These are phyloP conservation scores for Keithomyces neogunnii DNA, from an alignment of 2,329 filamentous ascomycete genomes.

Conservation along the genomic window DNA sequence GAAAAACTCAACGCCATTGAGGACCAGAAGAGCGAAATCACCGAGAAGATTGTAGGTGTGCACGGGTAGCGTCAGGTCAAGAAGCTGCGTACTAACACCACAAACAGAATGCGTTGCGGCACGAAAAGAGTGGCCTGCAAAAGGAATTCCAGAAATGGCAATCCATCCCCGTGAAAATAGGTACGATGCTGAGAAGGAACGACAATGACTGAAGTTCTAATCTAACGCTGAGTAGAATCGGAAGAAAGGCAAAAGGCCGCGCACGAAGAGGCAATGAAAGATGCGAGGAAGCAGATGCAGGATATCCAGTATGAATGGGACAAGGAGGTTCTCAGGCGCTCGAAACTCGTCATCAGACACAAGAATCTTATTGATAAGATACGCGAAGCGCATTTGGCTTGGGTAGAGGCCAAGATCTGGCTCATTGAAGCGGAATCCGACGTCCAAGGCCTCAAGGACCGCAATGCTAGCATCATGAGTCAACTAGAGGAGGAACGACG, in stretches of 20 bases:
- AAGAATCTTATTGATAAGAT: conserved; percentile 55
- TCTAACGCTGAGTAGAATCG: conserved; percentile 23
- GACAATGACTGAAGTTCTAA: background rate
- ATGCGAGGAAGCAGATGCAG: conserved; percentile 30
- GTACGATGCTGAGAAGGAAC: conserved; percentile 33
- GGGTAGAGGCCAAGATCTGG: conserved; percentile 62
- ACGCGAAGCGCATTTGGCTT: conserved; percentile 49
- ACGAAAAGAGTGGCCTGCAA: conserved; percentile 61
- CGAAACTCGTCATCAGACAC: conserved; percentile 41
- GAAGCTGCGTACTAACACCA: conserved; percentile 11
- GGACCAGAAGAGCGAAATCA: conserved; percentile 31
- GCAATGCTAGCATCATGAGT: conserved; percentile 51
- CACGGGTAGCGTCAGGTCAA: background rate
- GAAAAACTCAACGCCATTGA: conserved; percentile 33
- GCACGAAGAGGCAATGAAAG: conserved; percentile 22
- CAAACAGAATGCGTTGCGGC: conserved; percentile 38
- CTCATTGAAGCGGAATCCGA: conserved; percentile 80
- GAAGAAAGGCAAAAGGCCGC: conserved; percentile 24
- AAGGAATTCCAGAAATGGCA: conserved; percentile 55
- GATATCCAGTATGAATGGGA: conserved; percentile 48
- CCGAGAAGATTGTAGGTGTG: conserved; percentile 27
- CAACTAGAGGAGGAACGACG: conserved; percentile 38
- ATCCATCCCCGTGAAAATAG: conserved; percentile 61
- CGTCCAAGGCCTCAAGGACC: conserved; percentile 55
- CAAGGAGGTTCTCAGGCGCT: conserved; percentile 45